Evolutionary conservation across 176 grass and related monocot species (phyloP), one percentile per base, ranked within the genome.

Genomic region (Alopecurus myosuroides): DNA sequence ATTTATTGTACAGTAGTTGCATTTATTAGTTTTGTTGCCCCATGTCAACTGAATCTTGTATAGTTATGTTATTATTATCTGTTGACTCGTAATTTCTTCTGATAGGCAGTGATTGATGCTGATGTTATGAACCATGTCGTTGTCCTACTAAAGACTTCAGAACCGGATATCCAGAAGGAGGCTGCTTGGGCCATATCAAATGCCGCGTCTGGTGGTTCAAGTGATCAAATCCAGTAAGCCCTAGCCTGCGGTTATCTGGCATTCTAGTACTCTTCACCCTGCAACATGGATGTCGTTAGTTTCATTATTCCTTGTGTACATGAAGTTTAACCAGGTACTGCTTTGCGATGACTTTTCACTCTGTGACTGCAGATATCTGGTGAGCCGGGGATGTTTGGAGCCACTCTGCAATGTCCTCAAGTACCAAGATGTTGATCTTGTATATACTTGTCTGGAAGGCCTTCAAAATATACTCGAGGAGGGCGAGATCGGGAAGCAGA

Each of bases 161-260:
- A 94, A 65, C 3, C n/a, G 1, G 86, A 94, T 86, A 31, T 94
- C 25, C 94, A 89, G 79, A 81, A 83, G 45, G 94, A 97, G 64
- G 83, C 95, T 89, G 86, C 86, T 55, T 97, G 94, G 94, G 90
- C 88, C 79, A 56, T 97, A 73, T 90, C 92, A 86, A 97, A 94
- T 91, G 92, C 78, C 52, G 89, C 88, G 1, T 85, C 73, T 14
- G 19, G 84, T 41, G 83, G 86, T 80, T 94, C 90, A 74, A 86
- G 51, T 52, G 78, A 94, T 68, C 95, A 94, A 76, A 94, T 94
- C 77, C 85, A 83, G 95, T 94, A 84, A 45, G 88, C 45, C 83
- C 15, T 50, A 41, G 7, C 52, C 12, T 74, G 61, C 82, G 23
- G 1, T 56, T 34, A 28, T 39, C 50, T 48, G 1, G 37, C 64